Evolutionary conservation across 176 grass and related monocot species (phyloP).

Genomic region (Coix lacrymajobi): DNA sequence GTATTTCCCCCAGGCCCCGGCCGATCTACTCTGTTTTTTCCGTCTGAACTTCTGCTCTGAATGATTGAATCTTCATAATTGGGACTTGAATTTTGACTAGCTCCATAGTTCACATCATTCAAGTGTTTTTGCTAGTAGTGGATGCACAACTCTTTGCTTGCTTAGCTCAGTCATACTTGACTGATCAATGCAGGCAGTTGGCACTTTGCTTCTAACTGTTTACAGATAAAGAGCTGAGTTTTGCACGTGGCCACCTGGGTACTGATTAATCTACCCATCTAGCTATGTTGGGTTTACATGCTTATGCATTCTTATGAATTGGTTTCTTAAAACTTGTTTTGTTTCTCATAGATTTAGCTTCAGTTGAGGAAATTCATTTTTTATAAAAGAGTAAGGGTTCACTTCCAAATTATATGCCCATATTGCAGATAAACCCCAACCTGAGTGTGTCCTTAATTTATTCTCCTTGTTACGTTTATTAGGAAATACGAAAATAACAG

Average conservation of each 20-base stretch:
- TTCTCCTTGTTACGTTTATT: not conserved
- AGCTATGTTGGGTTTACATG: not conserved
- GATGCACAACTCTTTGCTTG: not conserved
- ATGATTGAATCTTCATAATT: not conserved
- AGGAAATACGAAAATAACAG: not conserved
- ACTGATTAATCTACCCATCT: constrained; percentile 2
- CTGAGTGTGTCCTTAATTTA: not conserved
- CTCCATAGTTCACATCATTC: not conserved
- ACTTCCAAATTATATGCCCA: not conserved
- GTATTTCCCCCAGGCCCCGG: not conserved
- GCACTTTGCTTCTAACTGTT: not conserved
- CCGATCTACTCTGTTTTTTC: constrained; percentile 2
- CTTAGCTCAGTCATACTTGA: not conserved
- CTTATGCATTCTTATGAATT: not conserved
- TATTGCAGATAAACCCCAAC: not conserved
- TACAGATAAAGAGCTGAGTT: not conserved
- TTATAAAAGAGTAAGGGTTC: not conserved
- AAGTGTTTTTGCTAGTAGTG: not conserved
- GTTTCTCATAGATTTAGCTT: not conserved
- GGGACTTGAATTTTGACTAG: not conserved
- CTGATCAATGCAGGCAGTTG: constrained; percentile 22
- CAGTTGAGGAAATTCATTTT: not conserved
- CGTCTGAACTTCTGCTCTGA: not conserved
- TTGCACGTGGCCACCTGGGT: not conserved
- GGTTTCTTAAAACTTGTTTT: not conserved